Evolutionary conservation across 2,329 filamentous ascomycete species (phyloP).

Genomic region (Tolypocladium amazonense): DNA sequence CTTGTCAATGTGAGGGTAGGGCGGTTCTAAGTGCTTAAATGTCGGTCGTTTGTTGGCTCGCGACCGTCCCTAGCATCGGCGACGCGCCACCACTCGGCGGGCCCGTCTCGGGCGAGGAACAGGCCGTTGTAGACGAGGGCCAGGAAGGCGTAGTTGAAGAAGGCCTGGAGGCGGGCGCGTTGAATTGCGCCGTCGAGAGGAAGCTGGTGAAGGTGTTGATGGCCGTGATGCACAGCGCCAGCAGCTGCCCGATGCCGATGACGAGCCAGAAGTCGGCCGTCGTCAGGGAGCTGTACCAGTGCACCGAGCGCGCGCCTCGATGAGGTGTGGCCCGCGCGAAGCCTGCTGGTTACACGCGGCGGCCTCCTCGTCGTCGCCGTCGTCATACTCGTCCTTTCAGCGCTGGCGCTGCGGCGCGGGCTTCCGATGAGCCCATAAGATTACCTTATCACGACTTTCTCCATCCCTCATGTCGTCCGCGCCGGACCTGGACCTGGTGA

Average conservation of each 20-base stretch:
- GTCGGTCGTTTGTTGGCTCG: too few species aligned
- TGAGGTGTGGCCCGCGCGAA: conserved; percentile 38
- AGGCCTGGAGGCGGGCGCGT: conserved; percentile 85
- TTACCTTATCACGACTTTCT: neutral
- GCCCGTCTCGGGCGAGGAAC: conserved; percentile 70
- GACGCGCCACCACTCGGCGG: conserved; percentile 55
- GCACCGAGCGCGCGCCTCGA: conserved; percentile 42
- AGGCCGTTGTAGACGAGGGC: conserved; percentile 71
- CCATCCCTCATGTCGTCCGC: neutral
- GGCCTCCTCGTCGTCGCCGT: conserved; percentile 2
- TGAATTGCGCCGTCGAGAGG: conserved; percentile 54
- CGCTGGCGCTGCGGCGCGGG: too few species aligned
- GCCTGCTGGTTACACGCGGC: conserved; percentile 23
- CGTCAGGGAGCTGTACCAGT: conserved; percentile 64
- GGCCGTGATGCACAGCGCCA: conserved; percentile 80
- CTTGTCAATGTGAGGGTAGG: neutral
- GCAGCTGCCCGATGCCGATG: conserved; percentile 68
- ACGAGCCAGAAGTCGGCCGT: conserved; percentile 86
- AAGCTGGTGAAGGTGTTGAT: conserved; percentile 86
- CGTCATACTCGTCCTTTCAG: too few species aligned
- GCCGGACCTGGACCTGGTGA: neutral
- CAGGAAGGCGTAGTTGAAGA: conserved; percentile 89
- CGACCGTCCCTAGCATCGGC: conserved; percentile 18
- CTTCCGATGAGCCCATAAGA: neutral
- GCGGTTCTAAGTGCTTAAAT: neutral